These are phyloP conservation scores for Trichoderma atroviride DNA, from an alignment of 2,329 filamentous ascomycete genomes.

Conservation along the genomic window DNA sequence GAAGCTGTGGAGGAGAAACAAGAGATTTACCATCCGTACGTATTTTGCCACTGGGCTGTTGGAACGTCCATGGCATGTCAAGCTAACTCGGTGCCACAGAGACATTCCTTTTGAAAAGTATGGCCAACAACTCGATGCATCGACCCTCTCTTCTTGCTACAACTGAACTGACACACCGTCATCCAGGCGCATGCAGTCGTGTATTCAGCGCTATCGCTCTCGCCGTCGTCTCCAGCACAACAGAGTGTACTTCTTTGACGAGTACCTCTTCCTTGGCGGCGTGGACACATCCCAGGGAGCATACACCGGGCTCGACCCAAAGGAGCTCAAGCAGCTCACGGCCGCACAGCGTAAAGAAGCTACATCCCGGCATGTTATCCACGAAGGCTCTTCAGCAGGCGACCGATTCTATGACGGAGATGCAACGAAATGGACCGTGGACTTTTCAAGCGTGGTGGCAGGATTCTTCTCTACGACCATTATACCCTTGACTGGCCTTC, in stretches of 20 bases:
- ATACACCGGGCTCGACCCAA: slow-evolving; percentile 64
- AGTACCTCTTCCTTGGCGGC: slow-evolving; percentile 82
- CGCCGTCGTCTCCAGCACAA: slow-evolving; percentile 72
- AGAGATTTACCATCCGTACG: slow-evolving; percentile 68
- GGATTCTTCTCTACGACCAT: slow-evolving; percentile 73
- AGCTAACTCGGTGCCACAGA: slow-evolving; percentile 41
- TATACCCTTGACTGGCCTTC: slow-evolving; percentile 58
- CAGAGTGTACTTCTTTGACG: slow-evolving; percentile 68
- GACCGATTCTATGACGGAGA: slow-evolving; percentile 54
- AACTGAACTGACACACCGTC: not conserved
- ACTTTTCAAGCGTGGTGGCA: slow-evolving; percentile 76
- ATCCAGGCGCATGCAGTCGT: slow-evolving; percentile 75
- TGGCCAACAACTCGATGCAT: not conserved
- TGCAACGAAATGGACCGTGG: slow-evolving; percentile 69
- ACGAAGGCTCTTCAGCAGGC: slow-evolving; percentile 47
- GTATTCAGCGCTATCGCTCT: slow-evolving; percentile 78
- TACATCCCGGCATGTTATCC: slow-evolving; percentile 64
- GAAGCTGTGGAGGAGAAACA: slow-evolving; percentile 66
- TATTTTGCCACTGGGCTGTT: slow-evolving; percentile 16
- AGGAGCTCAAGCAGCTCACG: slow-evolving; percentile 59
- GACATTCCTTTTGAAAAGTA: slow-evolving; percentile 61
- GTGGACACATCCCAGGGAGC: slow-evolving; percentile 60
- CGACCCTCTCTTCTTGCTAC: not conserved
- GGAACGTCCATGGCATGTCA: too few species aligned
- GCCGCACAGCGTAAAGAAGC: slow-evolving; percentile 64